Evolutionary conservation across 1,284 basidiomycete species (phyloP).

Genomic region (Peniophora sp.): DNA sequence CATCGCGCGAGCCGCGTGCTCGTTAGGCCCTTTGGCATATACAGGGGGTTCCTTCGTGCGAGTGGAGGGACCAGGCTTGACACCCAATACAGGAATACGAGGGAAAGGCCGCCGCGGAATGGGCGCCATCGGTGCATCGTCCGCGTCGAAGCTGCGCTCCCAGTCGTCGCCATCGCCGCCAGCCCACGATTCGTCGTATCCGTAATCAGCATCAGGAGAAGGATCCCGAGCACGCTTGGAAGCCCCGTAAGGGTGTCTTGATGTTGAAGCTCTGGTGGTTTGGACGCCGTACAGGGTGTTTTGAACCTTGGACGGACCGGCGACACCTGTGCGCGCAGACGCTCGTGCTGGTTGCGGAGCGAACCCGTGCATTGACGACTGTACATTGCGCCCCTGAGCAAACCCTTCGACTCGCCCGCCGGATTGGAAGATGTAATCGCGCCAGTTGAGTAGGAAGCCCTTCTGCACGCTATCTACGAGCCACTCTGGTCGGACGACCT

Average conservation of each 20-base stretch:
- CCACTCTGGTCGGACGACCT: constrained; percentile 85
- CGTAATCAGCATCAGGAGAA: background rate
- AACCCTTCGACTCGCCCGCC: constrained; percentile 33
- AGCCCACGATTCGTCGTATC: background rate
- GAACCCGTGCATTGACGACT: constrained; percentile 24
- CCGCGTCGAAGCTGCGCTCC: background rate
- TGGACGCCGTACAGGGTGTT: background rate
- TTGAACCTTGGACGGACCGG: background rate
- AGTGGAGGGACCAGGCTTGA: background rate
- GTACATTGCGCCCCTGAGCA: constrained; percentile 39
- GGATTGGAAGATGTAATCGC: constrained; percentile 50
- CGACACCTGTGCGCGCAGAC: background rate
- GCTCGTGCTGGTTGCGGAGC: constrained; percentile 9
- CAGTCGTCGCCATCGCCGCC: background rate
- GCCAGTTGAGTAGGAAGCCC: constrained; percentile 72
- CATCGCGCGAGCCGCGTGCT: constrained; percentile 68
- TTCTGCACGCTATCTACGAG: constrained; percentile 67
- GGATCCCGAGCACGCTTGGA: background rate
- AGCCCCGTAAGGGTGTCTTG: no score
- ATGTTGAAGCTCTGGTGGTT: background rate
- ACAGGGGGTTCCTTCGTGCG: background rate
- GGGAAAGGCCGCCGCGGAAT: no score
- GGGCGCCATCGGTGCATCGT: background rate
- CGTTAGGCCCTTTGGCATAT: constrained; percentile 67
- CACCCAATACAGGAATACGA: no score